These are phyloP conservation scores for Serendipita indica DNA, from an alignment of 768 basidiomycete genomes.

Conservation along the genomic window DNA sequence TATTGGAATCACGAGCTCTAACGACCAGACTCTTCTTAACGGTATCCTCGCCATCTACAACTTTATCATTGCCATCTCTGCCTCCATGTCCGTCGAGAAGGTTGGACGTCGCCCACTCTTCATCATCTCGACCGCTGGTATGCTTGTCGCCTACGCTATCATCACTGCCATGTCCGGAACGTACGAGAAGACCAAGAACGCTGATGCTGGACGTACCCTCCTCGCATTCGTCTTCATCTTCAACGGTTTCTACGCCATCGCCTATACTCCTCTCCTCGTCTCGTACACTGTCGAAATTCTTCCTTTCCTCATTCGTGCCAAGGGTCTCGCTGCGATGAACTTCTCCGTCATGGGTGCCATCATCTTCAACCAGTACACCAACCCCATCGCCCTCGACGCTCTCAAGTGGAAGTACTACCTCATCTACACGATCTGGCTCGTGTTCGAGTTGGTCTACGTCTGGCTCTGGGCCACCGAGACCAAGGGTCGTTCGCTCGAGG, in stretches of 20 bases:
- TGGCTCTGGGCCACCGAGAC: slow-evolving; percentile 38
- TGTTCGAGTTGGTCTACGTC: slow-evolving; percentile 46
- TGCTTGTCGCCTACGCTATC: slow-evolving; percentile 46
- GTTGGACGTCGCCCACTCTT: slow-evolving; percentile 60
- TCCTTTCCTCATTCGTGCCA: slow-evolving; percentile 68
- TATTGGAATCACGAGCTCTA: slow-evolving; percentile 22
- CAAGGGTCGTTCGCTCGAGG: slow-evolving; percentile 46
- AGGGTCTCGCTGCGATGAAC: slow-evolving; percentile 72
- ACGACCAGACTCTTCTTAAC: slow-evolving; percentile 59
- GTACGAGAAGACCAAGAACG: slow-evolving; percentile 4
- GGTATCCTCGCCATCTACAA: slow-evolving; percentile 79
- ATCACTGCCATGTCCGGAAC: slow-evolving; percentile 35
- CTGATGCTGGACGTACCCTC: slow-evolving; percentile 36
- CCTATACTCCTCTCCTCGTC: slow-evolving; percentile 76
- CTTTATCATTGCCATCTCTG: slow-evolving; percentile 42
- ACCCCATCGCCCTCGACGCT: slow-evolving; percentile 54
- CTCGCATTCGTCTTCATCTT: slow-evolving; percentile 77
- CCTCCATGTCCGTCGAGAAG: slow-evolving; percentile 47
- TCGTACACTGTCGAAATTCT: slow-evolving; percentile 83
- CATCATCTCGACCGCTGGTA: slow-evolving; percentile 27
- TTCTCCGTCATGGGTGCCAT: slow-evolving; percentile 63
- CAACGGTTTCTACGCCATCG: slow-evolving; percentile 43
- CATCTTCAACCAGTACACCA: slow-evolving; percentile 82
- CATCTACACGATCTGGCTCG: slow-evolving; percentile 58
- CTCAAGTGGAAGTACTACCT: slow-evolving; percentile 69